Conservation (phyloP, 805 yeast genomes). For the Candida orba region DNA sequence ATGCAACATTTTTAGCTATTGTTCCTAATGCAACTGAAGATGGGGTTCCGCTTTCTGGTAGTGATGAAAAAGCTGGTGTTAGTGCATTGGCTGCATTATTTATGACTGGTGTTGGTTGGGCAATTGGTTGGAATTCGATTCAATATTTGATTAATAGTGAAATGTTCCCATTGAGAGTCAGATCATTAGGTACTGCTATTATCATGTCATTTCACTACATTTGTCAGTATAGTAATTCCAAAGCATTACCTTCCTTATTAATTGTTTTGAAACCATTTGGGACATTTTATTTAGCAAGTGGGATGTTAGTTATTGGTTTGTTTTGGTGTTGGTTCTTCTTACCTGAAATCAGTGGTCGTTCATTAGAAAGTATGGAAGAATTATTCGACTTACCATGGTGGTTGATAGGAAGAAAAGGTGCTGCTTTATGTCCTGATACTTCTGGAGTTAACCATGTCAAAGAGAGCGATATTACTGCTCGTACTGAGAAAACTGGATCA, state of each 20-base stretch:
- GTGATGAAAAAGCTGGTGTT: slow-evolving; percentile 32
- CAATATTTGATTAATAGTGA: slow-evolving; percentile 51
- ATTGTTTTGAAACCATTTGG: slow-evolving; percentile 39
- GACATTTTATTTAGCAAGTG: slow-evolving; percentile 45
- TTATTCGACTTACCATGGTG: slow-evolving; percentile 46
- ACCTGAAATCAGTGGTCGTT: slow-evolving; percentile 32
- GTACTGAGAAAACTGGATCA: slow-evolving; percentile 10
- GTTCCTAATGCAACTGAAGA: slow-evolving; percentile 37
- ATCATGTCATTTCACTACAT: slow-evolving; percentile 51
- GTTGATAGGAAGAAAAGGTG: slow-evolving; percentile 47
- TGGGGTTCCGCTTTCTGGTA: slow-evolving; percentile 24
- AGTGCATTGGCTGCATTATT: slow-evolving; percentile 46
- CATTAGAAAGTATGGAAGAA: slow-evolving; percentile 33
- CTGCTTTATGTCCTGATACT: slow-evolving; percentile 43
- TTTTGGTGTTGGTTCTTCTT: slow-evolving; percentile 31
- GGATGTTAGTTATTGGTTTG: slow-evolving; percentile 34
- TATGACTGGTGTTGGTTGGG: slow-evolving; percentile 50
- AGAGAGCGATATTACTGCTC: neutral
- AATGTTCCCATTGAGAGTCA: slow-evolving; percentile 43
- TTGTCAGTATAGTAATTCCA: slow-evolving; percentile 51
- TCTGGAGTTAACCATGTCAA: slow-evolving; percentile 29
- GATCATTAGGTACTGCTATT: slow-evolving; percentile 42
- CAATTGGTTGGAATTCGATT: slow-evolving; percentile 49
- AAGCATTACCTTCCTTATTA: slow-evolving; percentile 47
- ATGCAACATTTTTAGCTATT: slow-evolving; percentile 38